Percentiles rank a stretch among this genome's conserved stretches.
phyloP scores from a whole-genome alignment of 164 flowering plant genomes.

The Annona squamosa region DNA sequence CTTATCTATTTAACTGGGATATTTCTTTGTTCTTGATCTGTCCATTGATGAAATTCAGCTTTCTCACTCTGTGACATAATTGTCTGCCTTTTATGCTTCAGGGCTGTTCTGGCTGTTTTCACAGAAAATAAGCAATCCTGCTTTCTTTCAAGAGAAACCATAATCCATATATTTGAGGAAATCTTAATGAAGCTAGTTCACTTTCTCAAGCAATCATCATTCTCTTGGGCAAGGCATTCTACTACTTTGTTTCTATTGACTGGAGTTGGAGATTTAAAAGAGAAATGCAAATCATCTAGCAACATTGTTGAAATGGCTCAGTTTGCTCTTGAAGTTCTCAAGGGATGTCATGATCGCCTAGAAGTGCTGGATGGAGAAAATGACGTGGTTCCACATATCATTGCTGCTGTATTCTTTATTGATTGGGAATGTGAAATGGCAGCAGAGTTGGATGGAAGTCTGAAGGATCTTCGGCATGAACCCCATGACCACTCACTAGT shows the following conservation, averaged over 20 bases:
- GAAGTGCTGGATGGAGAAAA: conserved; percentile 30
- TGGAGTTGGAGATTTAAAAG: conserved; percentile 11
- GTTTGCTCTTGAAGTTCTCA: conserved; percentile 64
- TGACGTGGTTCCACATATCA: conserved; percentile 42
- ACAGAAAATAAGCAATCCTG: conserved; percentile 33
- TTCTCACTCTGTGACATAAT: neutral
- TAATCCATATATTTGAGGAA: conserved; percentile 38
- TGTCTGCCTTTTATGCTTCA: conserved; percentile 29
- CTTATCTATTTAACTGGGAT: neutral
- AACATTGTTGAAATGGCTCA: conserved; percentile 39
- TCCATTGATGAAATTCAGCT: neutral
- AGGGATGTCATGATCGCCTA: conserved; percentile 54
- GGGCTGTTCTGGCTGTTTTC: conserved; percentile 73
- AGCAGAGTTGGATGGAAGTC: conserved; percentile 7
- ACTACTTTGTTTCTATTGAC: conserved; percentile 24
- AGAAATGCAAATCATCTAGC: conserved; percentile 15
- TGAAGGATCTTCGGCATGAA: neutral
- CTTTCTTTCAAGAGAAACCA: conserved; percentile 48
- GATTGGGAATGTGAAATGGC: conserved; percentile 61
- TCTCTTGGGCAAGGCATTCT: conserved; percentile 47
- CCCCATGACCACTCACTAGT: conserved; percentile 19
- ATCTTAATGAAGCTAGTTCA: conserved; percentile 33
- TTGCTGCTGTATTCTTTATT: conserved; percentile 51
- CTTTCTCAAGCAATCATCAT: conserved; percentile 50
- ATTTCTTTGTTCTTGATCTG: neutral